Percentiles rank a stretch among this genome's conserved stretches.
Evolutionary conservation across 2,329 filamentous ascomycete genomes (phyloP).

Genomic region (Aspergillus ochraceoroseus): DNA sequence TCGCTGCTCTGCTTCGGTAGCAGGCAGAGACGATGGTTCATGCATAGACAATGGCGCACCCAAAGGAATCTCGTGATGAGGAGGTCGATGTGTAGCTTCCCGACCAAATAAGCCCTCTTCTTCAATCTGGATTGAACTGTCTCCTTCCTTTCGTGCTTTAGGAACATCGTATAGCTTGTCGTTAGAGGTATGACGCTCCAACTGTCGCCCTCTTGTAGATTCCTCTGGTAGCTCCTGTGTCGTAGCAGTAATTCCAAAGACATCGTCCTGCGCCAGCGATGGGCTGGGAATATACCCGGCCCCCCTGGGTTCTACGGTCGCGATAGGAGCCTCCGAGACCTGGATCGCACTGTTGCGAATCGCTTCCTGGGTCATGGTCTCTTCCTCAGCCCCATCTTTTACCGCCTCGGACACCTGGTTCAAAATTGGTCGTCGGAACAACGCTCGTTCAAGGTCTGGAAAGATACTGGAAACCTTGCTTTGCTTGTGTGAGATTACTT

Average conservation of each 20-base stretch:
- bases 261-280: slow-evolving; percentile 9
- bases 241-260: slow-evolving; percentile 6
- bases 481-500: slow-evolving; percentile 19
- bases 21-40: slow-evolving; percentile 43
- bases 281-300: slow-evolving; percentile 41
- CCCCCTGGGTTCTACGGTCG: slow-evolving; percentile 36
- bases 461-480: slow-evolving; percentile 35
- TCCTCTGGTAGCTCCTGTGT: no score
- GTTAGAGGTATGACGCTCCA: slow-evolving; percentile 13
- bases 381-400: slow-evolving; percentile 42
- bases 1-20: slow-evolving; percentile 20
- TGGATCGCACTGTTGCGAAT: slow-evolving; percentile 46
- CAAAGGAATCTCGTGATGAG: slow-evolving; percentile 16
- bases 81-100: slow-evolving; percentile 6
- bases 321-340: slow-evolving; percentile 43
- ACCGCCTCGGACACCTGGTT: slow-evolving; percentile 23
- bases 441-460: slow-evolving; percentile 34
- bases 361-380: slow-evolving; percentile 29
- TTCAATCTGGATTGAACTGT: slow-evolving; percentile 10
- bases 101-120: slow-evolving; percentile 8
- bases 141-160: slow-evolving; percentile 6
- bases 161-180: slow-evolving; percentile 20
- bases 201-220: slow-evolving; percentile 2
- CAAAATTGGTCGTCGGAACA: slow-evolving; percentile 27
- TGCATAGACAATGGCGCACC: slow-evolving; percentile 24